Evolutionary conservation across 805 yeast genomes (phyloP).

Genomic region (Sugiyamaella chiloensis): DNA sequence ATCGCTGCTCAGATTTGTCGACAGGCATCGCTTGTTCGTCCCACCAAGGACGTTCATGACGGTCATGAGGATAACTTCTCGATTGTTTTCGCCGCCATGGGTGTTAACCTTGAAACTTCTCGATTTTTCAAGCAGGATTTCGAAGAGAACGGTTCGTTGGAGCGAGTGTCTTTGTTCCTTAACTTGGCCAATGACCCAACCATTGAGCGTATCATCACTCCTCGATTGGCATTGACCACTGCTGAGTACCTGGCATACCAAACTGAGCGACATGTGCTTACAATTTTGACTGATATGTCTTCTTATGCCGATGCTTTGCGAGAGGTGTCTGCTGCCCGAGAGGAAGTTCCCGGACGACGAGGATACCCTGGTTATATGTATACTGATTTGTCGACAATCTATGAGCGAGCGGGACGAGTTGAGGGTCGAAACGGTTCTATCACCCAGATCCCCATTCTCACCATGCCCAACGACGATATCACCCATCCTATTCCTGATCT

Average conservation of each 20-base stretch:
- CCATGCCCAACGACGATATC: constrained; percentile 99
- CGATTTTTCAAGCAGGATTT: constrained; percentile 98
- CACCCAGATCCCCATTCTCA: constrained; percentile 96
- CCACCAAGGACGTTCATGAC: constrained; percentile 98
- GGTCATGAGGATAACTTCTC: constrained; percentile 99
- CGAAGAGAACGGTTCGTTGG: constrained; percentile 97
- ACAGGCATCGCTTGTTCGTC: constrained; percentile 98
- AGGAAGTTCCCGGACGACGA: constrained; percentile 99
- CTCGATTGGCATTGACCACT: constrained; percentile 97
- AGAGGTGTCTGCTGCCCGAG: constrained; percentile 99
- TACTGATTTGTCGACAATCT: constrained; percentile 97
- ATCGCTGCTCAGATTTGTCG: constrained; percentile 99
- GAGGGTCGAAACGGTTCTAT: constrained; percentile 99
- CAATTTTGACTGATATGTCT: constrained; percentile 98
- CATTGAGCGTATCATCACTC: constrained; percentile 98
- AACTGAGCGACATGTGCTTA: constrained; percentile 98
- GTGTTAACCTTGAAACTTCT: constrained; percentile 97
- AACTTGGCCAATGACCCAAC: constrained; percentile 99
- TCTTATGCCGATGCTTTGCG: constrained; percentile 99
- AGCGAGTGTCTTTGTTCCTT: constrained; percentile 93
- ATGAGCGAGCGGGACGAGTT: constrained; percentile 99
- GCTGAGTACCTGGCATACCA: constrained; percentile 98
- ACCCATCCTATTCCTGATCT: constrained; percentile 99
- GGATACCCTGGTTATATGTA: constrained; percentile 99
- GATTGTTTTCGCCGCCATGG: constrained; percentile 99